phyloP scores from a whole-genome alignment of 768 basidiomycete species.

The Lentinula guzmanii region DNA sequence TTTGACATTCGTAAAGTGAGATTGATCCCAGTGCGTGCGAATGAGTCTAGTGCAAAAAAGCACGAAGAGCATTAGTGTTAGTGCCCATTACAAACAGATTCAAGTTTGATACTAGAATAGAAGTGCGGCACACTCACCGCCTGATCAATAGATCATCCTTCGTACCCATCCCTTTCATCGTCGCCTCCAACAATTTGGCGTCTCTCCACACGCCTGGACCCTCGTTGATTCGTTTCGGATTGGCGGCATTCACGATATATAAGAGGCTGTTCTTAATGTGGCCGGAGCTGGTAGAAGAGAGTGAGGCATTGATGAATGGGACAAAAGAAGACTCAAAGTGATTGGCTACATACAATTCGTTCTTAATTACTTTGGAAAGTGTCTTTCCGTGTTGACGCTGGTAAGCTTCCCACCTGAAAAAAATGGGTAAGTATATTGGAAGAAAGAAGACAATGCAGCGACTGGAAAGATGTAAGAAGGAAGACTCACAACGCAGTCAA shows the following conservation, averaged over 20 bases:
- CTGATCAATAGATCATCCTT: conserved; percentile 31
- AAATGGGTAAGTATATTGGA: not conserved
- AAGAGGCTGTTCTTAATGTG: conserved; percentile 27
- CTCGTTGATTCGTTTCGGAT: conserved; percentile 24
- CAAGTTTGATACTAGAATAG: no score
- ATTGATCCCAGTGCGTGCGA: conserved; percentile 30
- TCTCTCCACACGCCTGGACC: conserved; percentile 25
- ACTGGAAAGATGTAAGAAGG: conserved; percentile 16
- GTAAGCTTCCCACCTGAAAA: not conserved
- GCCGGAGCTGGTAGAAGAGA: conserved; percentile 11
- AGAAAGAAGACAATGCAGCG: not conserved
- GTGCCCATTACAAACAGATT: not conserved
- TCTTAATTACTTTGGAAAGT: conserved; percentile 8
- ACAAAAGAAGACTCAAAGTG: no score
- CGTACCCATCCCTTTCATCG: conserved; percentile 32
- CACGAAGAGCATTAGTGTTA: not conserved
- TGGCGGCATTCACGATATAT: conserved; percentile 21
- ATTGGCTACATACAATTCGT: conserved; percentile 5
- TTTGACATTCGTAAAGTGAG: conserved; percentile 28
- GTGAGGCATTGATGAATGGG: no score
- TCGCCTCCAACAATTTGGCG: conserved; percentile 25
- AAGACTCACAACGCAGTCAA: conserved; percentile 14
- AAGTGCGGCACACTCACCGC: conserved; percentile 10
- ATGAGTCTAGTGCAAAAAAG: conserved; percentile 14
- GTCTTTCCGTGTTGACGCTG: conserved; percentile 1